Percentiles rank a stretch among this genome's conserved stretches.
Evolutionary conservation across 2,329 filamentous ascomycete genomes (phyloP).

Genomic region (Fusarium nygamai): DNA sequence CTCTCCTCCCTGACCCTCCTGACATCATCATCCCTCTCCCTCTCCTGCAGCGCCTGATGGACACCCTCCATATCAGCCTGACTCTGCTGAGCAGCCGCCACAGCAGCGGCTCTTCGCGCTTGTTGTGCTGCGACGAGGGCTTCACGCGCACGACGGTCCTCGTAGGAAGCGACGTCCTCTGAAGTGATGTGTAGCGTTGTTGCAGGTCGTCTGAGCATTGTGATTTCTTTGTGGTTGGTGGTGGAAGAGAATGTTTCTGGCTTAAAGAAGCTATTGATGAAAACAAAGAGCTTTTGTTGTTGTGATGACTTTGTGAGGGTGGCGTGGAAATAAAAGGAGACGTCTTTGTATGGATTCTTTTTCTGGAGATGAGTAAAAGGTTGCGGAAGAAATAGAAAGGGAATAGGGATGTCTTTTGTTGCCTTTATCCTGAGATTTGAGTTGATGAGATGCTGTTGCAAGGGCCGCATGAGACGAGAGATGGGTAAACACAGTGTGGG

Average conservation of each 20-base stretch:
- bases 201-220: conserved; percentile 73
- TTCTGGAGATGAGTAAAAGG: neutral
- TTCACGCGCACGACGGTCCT: conserved; percentile 66
- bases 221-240: neutral
- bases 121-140: conserved; percentile 49
- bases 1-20: conserved; percentile 51
- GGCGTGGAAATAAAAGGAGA: neutral
- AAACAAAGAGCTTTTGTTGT: conserved; percentile 15
- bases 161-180: conserved; percentile 76
- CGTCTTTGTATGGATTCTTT: neutral
- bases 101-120: conserved; percentile 41
- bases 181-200: conserved; percentile 75
- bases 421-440: neutral
- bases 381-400: neutral
- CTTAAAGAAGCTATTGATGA: neutral
- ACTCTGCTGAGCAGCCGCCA: conserved; percentile 31
- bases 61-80: conserved; percentile 45
- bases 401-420: neutral
- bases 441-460: conserved; percentile 9
- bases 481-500: conserved; percentile 21
- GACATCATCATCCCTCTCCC: conserved; percentile 41
- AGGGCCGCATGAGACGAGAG: neutral
- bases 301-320: neutral
- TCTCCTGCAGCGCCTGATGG: conserved; percentile 38
- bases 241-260: neutral